Percentiles rank a stretch among this genome's conserved stretches.
Conservation (phyloP, 176 grass and related monocot species). For the Zoysia japonica region DNA sequence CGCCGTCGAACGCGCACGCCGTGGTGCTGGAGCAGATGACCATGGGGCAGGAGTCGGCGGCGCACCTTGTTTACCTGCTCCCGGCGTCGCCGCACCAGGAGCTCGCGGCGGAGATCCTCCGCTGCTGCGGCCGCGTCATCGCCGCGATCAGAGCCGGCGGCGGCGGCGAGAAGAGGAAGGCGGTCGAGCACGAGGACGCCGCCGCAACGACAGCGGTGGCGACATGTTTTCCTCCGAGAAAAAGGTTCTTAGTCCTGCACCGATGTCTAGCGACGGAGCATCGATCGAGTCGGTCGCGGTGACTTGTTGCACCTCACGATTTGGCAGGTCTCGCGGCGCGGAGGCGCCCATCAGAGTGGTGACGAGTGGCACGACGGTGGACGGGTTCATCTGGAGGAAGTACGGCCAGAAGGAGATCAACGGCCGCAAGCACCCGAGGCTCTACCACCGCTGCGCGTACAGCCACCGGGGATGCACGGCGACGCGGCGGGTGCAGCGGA, state of each 20-base stretch:
- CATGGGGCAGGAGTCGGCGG: conserved; percentile 46
- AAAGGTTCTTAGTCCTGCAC: conserved; percentile 5
- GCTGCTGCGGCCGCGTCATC: conserved; percentile 52
- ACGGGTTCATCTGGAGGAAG: conserved; percentile 73
- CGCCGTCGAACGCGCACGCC: conserved; percentile 5
- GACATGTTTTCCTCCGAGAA: background rate
- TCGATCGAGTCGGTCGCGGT: too few species aligned
- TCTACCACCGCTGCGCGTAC: conserved; percentile 67
- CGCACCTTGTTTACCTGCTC: conserved; percentile 45
- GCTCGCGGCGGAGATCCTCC: conserved; percentile 50
- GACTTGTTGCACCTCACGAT: background rate
- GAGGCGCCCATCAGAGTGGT: conserved; percentile 25
- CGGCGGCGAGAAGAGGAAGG: conserved; percentile 40
- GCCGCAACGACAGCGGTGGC: background rate
- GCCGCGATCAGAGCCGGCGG: background rate
- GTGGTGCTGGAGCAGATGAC: conserved; percentile 55
- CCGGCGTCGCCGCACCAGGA: conserved; percentile 31
- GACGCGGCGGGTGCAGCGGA: conserved; percentile 61
- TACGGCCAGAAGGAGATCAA: conserved; percentile 80
- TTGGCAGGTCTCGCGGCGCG: conserved; percentile 40
- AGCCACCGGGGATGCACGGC: conserved; percentile 49
- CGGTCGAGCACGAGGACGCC: background rate
- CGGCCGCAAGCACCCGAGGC: conserved; percentile 49
- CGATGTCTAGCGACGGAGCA: background rate
- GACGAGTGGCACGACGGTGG: conserved; percentile 25